phyloP scores from a whole-genome alignment of 2,329 filamentous ascomycete genomes.

The Metarhizium album region DNA sequence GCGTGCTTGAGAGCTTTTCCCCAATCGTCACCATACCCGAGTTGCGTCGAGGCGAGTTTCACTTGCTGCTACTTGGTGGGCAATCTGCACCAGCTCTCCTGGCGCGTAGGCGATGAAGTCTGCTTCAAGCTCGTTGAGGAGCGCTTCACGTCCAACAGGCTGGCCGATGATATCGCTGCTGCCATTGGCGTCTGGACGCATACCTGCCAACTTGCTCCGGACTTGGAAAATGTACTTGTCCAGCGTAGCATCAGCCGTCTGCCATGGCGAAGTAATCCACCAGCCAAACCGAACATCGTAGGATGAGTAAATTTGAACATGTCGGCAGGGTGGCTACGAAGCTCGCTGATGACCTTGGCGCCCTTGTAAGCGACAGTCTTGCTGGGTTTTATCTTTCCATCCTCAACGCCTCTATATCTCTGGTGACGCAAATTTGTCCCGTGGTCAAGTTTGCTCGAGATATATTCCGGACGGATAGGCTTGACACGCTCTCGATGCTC shows the following conservation, averaged over 20 bases:
- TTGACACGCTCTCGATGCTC: constrained; percentile 35
- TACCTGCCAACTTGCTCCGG: constrained; percentile 32
- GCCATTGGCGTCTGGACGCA: constrained; percentile 28
- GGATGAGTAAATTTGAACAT: constrained; percentile 39
- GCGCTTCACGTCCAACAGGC: constrained; percentile 40
- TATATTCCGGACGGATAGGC: constrained; percentile 29
- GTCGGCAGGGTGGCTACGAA: constrained; percentile 33
- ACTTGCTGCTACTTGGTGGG: constrained; percentile 39
- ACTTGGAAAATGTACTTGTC: constrained; percentile 25
- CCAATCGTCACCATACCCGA: constrained; percentile 40
- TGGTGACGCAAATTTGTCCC: constrained; percentile 21
- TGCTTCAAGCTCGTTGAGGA: constrained; percentile 40
- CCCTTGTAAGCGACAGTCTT: constrained; percentile 37
- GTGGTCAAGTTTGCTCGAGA: constrained; percentile 30
- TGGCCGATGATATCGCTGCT: constrained; percentile 44
- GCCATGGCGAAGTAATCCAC: constrained; percentile 40
- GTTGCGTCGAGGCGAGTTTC: constrained; percentile 34
- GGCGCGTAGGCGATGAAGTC: constrained; percentile 50
- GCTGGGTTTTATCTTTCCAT: constrained; percentile 22
- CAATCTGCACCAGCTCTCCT: constrained; percentile 42
- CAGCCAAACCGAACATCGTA: constrained; percentile 48
- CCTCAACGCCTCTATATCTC: constrained; percentile 23
- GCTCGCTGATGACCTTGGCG: constrained; percentile 27
- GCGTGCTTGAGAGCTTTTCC: constrained; percentile 43
- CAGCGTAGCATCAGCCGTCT: constrained; percentile 26